Evolutionary conservation across 2,329 filamentous ascomycete genomes (phyloP).

Genomic region (Coniochaeta pulveracea): DNA sequence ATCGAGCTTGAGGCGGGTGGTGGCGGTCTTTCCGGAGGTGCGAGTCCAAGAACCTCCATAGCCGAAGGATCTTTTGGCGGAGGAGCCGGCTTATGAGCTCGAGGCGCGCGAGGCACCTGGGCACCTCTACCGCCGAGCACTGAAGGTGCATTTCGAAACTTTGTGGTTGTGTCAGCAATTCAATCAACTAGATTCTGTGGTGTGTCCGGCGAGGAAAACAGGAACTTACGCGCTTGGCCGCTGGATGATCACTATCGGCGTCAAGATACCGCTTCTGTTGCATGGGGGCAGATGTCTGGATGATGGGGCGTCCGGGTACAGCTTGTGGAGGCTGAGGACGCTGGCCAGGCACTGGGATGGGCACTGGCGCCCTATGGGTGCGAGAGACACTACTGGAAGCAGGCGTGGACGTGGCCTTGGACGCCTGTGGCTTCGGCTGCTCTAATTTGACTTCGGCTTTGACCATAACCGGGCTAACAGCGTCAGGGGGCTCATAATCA

Average conservation of each 20-base stretch:
- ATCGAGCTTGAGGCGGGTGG: slow-evolving; percentile 11
- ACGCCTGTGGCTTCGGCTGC: background rate
- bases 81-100: slow-evolving; percentile 10
- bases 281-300: slow-evolving; percentile 16
- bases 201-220: background rate
- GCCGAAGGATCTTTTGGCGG: slow-evolving; percentile 34
- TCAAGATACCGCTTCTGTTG: slow-evolving; percentile 36
- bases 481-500: slow-evolving; percentile 1
- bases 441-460: background rate
- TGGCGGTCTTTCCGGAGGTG: slow-evolving; percentile 30
- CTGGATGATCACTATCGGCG: slow-evolving; percentile 19
- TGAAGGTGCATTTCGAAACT: slow-evolving; percentile 3
- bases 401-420: too few species aligned
- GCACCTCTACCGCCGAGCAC: slow-evolving; percentile 4
- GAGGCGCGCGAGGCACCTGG: slow-evolving; percentile 8
- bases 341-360: too few species aligned
- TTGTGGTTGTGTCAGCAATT: slow-evolving; percentile 3
- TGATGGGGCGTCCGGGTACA: slow-evolving; percentile 20
- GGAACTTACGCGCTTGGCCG: slow-evolving; percentile 29
- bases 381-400: too few species aligned
- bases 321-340: too few species aligned
- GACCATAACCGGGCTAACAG: background rate
- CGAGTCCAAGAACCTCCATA: slow-evolving; percentile 38
- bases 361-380: too few species aligned
- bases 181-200: background rate